phyloP scores from a whole-genome alignment of 2,329 filamentous ascomycete species.

The Mycosphaerella sp. region DNA sequence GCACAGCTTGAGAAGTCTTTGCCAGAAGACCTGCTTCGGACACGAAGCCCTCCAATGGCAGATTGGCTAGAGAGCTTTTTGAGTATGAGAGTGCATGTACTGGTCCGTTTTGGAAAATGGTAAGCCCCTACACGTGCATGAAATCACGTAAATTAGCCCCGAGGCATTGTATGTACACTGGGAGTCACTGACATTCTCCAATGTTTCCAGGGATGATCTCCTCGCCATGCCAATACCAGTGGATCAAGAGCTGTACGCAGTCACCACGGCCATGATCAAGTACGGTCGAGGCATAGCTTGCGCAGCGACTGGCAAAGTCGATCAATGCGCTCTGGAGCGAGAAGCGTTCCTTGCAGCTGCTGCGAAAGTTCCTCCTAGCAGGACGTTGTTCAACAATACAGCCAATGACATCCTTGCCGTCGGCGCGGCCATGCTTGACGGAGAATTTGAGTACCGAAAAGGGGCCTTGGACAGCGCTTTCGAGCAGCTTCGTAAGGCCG shows the following conservation, averaged over 20 bases:
- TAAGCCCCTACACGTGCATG: background rate
- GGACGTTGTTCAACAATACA: slow-evolving; percentile 64
- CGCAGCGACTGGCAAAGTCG: slow-evolving; percentile 52
- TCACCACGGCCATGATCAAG: slow-evolving; percentile 61
- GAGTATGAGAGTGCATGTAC: slow-evolving; percentile 60
- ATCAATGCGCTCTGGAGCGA: slow-evolving; percentile 50
- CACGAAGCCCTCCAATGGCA: slow-evolving; percentile 66
- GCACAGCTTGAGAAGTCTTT: slow-evolving; percentile 55
- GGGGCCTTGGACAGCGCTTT: slow-evolving; percentile 51
- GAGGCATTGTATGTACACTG: no score
- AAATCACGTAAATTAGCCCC: no score
- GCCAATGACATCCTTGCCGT: slow-evolving; percentile 59
- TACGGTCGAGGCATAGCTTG: slow-evolving; percentile 64
- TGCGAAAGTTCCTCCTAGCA: slow-evolving; percentile 49
- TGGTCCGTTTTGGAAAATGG: slow-evolving; percentile 70
- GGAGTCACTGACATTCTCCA: background rate
- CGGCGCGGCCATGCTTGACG: slow-evolving; percentile 58
- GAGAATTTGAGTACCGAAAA: slow-evolving; percentile 65
- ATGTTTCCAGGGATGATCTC: slow-evolving; percentile 47
- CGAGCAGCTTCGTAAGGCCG: slow-evolving; percentile 49
- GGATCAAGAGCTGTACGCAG: slow-evolving; percentile 58
- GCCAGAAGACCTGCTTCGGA: slow-evolving; percentile 56
- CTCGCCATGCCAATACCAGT: slow-evolving; percentile 51
- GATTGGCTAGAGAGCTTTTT: slow-evolving; percentile 71
- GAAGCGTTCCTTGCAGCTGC: slow-evolving; percentile 48